phyloP scores from a whole-genome alignment of 2,329 filamentous ascomycete genomes.

The Diaporthe amygdali region DNA sequence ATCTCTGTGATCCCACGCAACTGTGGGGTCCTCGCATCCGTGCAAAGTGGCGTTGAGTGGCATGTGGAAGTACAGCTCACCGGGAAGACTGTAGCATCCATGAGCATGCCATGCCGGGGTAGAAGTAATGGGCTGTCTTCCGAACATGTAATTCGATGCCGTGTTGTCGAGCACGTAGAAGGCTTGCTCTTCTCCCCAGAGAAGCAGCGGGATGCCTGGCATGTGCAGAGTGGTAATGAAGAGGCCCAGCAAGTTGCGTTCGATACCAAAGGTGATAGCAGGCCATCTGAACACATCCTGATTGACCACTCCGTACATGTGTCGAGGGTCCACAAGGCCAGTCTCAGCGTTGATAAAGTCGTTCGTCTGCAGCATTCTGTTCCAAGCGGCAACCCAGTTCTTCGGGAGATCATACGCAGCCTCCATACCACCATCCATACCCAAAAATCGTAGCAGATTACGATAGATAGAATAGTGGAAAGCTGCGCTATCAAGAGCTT shows the following conservation, averaged over 20 bases:
- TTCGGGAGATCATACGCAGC: conserved; percentile 37
- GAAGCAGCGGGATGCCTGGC: conserved; percentile 43
- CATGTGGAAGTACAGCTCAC: conserved; percentile 62
- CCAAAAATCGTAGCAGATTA: conserved; percentile 36
- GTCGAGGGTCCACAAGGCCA: conserved; percentile 65
- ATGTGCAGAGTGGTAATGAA: conserved; percentile 60
- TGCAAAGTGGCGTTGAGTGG: conserved; percentile 57
- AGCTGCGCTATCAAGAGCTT: conserved; percentile 49
- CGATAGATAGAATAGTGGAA: conserved; percentile 45
- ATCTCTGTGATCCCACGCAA: conserved; percentile 67
- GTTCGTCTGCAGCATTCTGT: conserved; percentile 60
- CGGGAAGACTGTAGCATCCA: conserved; percentile 64
- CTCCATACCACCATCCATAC: conserved; percentile 37
- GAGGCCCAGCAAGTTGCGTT: conserved; percentile 58
- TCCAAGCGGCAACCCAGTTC: conserved; percentile 56
- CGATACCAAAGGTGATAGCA: conserved; percentile 59
- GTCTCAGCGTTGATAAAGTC: conserved; percentile 66
- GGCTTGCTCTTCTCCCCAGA: conserved; percentile 71
- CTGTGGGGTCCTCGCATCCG: conserved; percentile 60
- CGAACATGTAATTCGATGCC: conserved; percentile 69
- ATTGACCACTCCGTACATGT: conserved; percentile 69
- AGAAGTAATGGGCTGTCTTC: conserved; percentile 66
- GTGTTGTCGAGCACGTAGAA: conserved; percentile 70
- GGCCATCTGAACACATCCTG: conserved; percentile 72
- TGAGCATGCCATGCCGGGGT: conserved; percentile 68